Percentiles rank a stretch among this genome's conserved stretches.
phyloP scores from a whole-genome alignment of 2,329 filamentous ascomycete genomes.

The Trichoderma oligosporum region DNA sequence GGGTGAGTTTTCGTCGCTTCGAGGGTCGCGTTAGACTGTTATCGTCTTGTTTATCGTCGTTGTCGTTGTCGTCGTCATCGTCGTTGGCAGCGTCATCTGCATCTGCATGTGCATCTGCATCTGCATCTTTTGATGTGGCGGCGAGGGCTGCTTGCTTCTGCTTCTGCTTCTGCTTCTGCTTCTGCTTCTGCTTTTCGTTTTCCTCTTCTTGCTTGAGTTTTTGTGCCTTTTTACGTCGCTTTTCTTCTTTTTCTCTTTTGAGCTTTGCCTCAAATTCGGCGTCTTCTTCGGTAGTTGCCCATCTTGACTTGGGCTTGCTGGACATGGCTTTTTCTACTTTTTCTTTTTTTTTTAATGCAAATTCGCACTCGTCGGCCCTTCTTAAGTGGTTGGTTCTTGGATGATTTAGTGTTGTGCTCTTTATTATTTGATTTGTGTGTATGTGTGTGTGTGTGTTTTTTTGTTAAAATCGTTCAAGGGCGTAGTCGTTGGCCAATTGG shows the following conservation, averaged over 20 bases:
- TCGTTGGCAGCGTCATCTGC: too few species aligned
- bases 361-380: not conserved
- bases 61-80: not conserved
- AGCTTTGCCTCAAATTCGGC: conserved; percentile 66
- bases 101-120: too few species aligned
- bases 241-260: conserved; percentile 83
- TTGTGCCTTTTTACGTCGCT: conserved; percentile 75
- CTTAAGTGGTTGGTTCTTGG: not conserved
- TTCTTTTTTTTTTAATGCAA: not conserved
- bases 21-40: conserved; percentile 45
- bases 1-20: conserved; percentile 60
- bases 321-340: conserved; percentile 45
- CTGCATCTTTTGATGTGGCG: not conserved
- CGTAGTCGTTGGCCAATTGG: too few species aligned
- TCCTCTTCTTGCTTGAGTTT: conserved; percentile 53
- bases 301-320: conserved; percentile 67
- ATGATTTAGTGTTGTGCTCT: too few species aligned
- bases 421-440: too few species aligned
- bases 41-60: conserved; percentile 25
- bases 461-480: too few species aligned
- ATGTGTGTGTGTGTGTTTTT: too few species aligned
- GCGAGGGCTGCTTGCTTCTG: not conserved
- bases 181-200: conserved; percentile 35
- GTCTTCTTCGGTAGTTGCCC: conserved; percentile 83
- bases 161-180: conserved; percentile 30